These are phyloP conservation scores for Eimeria brunetti DNA, from an alignment of 169 alveolate species.

Conservation along the genomic window DNA sequence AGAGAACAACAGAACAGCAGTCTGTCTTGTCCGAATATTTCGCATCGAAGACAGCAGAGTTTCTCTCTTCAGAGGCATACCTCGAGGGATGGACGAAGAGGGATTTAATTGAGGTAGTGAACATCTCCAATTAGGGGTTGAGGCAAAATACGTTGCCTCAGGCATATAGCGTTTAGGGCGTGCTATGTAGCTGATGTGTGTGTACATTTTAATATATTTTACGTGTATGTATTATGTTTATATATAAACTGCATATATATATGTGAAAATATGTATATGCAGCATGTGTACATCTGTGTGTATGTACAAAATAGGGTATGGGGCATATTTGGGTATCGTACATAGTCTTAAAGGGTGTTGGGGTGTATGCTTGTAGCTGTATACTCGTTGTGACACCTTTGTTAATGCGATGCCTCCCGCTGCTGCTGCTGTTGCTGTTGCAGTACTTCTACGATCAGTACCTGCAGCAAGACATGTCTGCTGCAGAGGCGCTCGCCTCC, in stretches of 20 bases:
- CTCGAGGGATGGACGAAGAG: conserved; percentile 75
- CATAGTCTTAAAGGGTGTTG: too few species aligned
- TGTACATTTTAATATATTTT: not conserved
- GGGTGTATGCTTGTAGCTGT: not conserved
- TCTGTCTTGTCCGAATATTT: conserved; percentile 47
- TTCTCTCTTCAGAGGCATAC: conserved; percentile 66
- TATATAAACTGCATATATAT: too few species aligned
- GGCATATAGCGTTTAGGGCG: not conserved
- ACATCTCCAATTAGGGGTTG: not conserved
- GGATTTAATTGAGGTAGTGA: conserved; percentile 65
- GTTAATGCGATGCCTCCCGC: not conserved
- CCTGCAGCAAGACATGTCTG: conserved; percentile 70
- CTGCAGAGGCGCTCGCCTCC: conserved; percentile 76
- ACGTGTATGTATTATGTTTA: too few species aligned
- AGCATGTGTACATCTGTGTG: too few species aligned
- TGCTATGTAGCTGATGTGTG: not conserved
- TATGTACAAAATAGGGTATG: too few species aligned
- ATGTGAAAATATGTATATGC: too few species aligned
- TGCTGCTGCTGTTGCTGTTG: conserved; percentile 20
- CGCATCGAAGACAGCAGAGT: conserved; percentile 34
- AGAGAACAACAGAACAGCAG: conserved; percentile 65
- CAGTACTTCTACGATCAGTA: conserved; percentile 79
- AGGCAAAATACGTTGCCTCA: not conserved
- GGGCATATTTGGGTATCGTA: too few species aligned
- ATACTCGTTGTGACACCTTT: not conserved